Evolutionary conservation across 2,329 filamentous ascomycete genomes (phyloP), one percentile per base, ranked within the genome.

Genomic region (Fusarium sororula): DNA sequence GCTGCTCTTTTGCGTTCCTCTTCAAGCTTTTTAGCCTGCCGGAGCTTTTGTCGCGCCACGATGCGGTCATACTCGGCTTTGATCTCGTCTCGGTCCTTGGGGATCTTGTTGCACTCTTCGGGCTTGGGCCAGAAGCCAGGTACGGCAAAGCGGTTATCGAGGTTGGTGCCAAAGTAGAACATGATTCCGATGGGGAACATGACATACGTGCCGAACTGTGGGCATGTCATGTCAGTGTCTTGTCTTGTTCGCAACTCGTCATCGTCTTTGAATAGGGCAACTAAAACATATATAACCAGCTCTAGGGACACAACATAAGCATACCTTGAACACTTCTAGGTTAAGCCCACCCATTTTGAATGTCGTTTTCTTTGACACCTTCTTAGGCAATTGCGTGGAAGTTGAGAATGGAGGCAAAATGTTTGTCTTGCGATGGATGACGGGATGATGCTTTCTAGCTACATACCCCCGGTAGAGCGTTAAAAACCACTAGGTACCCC

Each of bases 161-260:
- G 94, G 84, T 99, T 99, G 64, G 95, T 98, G 81, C 96, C 96
- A 84, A 98, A 99, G 87, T 99, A 99, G 88, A 97, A 98, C 96
- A 99, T 99, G 87, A 96, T 95, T 78, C 94, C 95, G 80, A 99
- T 98, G 24, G 96, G 96, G 85, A 99, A 99, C 89, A 98, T 92
- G 86, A 99, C 92, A 87, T 99, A 99, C 89, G 97, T 94, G 86
- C 96, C 95, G 83, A 99, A 99, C 96, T 98, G 64, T 48, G 42
- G 28, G 53, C 42, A 45, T 37, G 41, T 18, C 51, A 57, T 44
- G 48, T 75, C 35, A 73, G 53, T 51, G 53, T 54, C 41, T 30
- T 26, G n/a, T 51, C 41, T 30, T 30, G 24, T 51, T 47, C 47
- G 37, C 24, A 50, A 39, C 39, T 47, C 39, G 22, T 39, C n/a